phyloP scores from a whole-genome alignment of 805 yeast species.

The Jamesozyma spencerorum region DNA sequence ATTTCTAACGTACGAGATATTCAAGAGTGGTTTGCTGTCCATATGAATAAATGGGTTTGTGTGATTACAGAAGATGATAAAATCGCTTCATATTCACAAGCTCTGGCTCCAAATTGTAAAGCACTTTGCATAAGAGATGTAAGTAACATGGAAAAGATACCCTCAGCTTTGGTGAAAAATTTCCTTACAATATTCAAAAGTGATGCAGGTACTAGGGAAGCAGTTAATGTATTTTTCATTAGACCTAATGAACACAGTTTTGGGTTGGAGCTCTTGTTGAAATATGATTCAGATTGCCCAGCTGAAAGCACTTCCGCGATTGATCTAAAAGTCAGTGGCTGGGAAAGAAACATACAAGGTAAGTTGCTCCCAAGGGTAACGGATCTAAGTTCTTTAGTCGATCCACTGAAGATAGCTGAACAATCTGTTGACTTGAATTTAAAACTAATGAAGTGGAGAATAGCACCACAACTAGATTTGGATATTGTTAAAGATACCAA shows the following conservation, averaged over 20 bases:
- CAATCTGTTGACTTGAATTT: constrained; percentile 90
- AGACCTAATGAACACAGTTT: constrained; percentile 24
- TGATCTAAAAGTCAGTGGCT: constrained; percentile 55
- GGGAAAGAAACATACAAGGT: constrained; percentile 77
- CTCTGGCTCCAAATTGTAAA: constrained; percentile 5
- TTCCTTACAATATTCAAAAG: constrained; percentile 38
- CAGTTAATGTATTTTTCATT: constrained; percentile 33
- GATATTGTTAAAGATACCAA: constrained; percentile 51
- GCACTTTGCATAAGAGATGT: constrained; percentile 35
- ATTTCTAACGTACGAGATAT: constrained; percentile 1
- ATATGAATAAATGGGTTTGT: constrained; percentile 24
- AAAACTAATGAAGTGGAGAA: constrained; percentile 93
- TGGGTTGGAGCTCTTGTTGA: neutral
- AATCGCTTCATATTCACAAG: constrained; percentile 14
- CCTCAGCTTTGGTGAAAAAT: constrained; percentile 52
- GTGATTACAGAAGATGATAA: constrained; percentile 13
- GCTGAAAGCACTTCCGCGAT: neutral
- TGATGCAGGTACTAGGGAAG: constrained; percentile 27
- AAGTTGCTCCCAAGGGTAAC: constrained; percentile 76
- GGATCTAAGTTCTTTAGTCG: constrained; percentile 69
- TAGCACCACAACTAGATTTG: constrained; percentile 72
- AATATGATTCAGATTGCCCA: neutral
- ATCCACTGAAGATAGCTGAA: constrained; percentile 74
- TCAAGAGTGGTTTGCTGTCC: constrained; percentile 13
- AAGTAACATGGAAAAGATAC: constrained; percentile 28